phyloP scores from a whole-genome alignment of 257 asterid genomes.

The Solanum arcanum region DNA sequence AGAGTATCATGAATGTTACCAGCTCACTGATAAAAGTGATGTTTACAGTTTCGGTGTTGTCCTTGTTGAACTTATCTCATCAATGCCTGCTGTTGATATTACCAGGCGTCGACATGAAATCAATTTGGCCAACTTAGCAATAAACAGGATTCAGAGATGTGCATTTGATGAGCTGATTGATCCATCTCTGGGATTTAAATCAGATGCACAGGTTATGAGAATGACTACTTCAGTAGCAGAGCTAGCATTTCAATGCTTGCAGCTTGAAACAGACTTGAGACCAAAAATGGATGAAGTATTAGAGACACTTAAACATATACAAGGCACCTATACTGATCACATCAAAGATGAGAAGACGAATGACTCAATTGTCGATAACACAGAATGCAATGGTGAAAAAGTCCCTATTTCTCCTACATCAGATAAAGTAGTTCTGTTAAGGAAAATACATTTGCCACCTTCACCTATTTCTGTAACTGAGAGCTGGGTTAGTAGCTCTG shows the following conservation, averaged over 20 bases:
- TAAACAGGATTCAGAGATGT: slow-evolving; percentile 43
- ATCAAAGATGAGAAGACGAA: not conserved
- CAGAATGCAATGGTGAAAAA: not conserved
- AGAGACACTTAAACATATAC: slow-evolving; percentile 24
- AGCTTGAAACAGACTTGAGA: slow-evolving; percentile 59
- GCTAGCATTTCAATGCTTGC: slow-evolving; percentile 64
- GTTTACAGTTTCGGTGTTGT: slow-evolving; percentile 83
- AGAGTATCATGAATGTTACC: slow-evolving; percentile 64
- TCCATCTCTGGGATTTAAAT: slow-evolving; percentile 33
- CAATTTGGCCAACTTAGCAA: slow-evolving; percentile 52
- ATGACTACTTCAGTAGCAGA: slow-evolving; percentile 71
- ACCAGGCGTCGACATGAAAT: slow-evolving; percentile 58
- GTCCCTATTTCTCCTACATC: slow-evolving; percentile 20
- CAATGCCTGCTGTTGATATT: slow-evolving; percentile 71
- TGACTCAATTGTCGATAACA: not conserved
- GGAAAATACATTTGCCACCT: slow-evolving; percentile 14
- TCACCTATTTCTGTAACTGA: slow-evolving; percentile 41
- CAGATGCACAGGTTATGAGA: slow-evolving; percentile 37
- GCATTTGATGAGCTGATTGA: slow-evolving; percentile 65
- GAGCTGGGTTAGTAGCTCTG: slow-evolving; percentile 24
- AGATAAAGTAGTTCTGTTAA: slow-evolving; percentile 23
- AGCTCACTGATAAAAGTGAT: slow-evolving; percentile 60
- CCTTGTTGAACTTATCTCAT: slow-evolving; percentile 63
- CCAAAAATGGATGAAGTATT: slow-evolving; percentile 66
- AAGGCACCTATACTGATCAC: slow-evolving; percentile 6